Evolutionary conservation across 2,329 filamentous ascomycete species (phyloP), one percentile per base, ranked within the genome.

Genomic region (Knufia petricola): DNA sequence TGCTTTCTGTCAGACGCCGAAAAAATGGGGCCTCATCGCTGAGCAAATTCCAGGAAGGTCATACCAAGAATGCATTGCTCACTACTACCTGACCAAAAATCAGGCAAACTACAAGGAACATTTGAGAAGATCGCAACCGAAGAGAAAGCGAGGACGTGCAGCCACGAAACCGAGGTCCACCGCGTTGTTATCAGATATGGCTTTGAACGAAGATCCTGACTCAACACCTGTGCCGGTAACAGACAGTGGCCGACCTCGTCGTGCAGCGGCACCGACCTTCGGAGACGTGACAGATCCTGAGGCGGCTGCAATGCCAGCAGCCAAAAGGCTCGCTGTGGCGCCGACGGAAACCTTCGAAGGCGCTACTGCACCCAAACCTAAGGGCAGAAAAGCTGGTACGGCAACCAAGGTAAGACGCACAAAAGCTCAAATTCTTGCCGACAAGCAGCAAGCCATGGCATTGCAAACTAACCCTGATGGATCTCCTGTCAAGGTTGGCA

Each of bases 11-110:
- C 61, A 66, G 3, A 59, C 66, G 47, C 71, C 71, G 2, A 74
- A 74, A 62, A 70, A 69, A 61, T 74, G 71, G 68, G 69, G 71
- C 19, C 71, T 71, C 54, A 74, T 74, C 51, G 71, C 71, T 2
- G 68, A 71, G 44, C 61, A 64, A 20, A 55, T 74, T 21, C 68
- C 69, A 30, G 67, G 66, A 10, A 66, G 71, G 19, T 64, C 65
- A 31, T 74, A 69, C 59, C 65, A 69, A 54, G 65, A 73, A 48
- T 74, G 71, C 52, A 72, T 74, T 43, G 58, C 67, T 46, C 71
- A 74, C 54, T 74, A 74, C 53, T 74, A 74, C 53, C 59, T 71
- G 48, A 74, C 71, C 3, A 74, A 74, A 54, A 65, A 68, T 50
- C 66, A 70, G 39, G 68, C 69, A 46, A 71, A 70, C 42, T 74